Percentiles rank a stretch among this genome's conserved stretches.
phyloP scores from a whole-genome alignment of 2,329 filamentous ascomycete species.

The Myriangium duriaei region DNA sequence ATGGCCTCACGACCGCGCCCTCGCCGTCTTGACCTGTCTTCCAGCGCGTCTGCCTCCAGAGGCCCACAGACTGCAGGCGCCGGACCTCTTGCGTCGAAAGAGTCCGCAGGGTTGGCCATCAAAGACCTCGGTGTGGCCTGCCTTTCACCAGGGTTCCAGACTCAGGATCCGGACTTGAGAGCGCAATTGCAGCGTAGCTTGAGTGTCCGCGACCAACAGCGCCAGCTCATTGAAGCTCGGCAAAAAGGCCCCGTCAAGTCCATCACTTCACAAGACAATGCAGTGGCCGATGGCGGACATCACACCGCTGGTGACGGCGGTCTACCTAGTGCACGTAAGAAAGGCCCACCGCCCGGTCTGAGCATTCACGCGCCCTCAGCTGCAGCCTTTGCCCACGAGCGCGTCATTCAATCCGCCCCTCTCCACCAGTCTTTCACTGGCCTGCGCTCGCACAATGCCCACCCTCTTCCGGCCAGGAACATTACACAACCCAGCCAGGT shows the following conservation, averaged over 20 bases:
- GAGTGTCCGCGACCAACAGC: conserved; percentile 84
- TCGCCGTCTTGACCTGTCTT: conserved; percentile 63
- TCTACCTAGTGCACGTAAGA: conserved; percentile 51
- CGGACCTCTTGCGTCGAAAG: conserved; percentile 60
- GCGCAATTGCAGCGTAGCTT: conserved; percentile 90
- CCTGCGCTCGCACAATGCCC: conserved; percentile 50
- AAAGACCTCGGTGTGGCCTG: conserved; percentile 91
- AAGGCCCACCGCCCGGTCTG: conserved; percentile 68
- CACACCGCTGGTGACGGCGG: conserved; percentile 19
- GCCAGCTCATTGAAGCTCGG: conserved; percentile 85
- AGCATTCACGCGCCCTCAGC: conserved; percentile 93
- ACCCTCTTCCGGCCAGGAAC: conserved; percentile 68
- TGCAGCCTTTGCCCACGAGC: conserved; percentile 81
- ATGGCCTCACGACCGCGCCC: conserved; percentile 63
- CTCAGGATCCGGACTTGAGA: conserved; percentile 91
- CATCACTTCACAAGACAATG: conserved; percentile 15
- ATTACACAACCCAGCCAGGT: conserved; percentile 79
- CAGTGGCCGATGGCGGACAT: not conserved
- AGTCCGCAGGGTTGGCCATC: conserved; percentile 60
- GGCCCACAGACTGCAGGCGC: conserved; percentile 24
- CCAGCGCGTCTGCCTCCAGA: conserved; percentile 31
- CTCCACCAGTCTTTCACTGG: conserved; percentile 92
- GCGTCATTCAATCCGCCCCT: conserved; percentile 92
- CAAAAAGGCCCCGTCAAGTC: conserved; percentile 62
- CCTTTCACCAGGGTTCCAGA: conserved; percentile 88